Evolutionary conservation across 371 early-diverging fungal species (phyloP).

Genomic region (Circinella umbellata): DNA sequence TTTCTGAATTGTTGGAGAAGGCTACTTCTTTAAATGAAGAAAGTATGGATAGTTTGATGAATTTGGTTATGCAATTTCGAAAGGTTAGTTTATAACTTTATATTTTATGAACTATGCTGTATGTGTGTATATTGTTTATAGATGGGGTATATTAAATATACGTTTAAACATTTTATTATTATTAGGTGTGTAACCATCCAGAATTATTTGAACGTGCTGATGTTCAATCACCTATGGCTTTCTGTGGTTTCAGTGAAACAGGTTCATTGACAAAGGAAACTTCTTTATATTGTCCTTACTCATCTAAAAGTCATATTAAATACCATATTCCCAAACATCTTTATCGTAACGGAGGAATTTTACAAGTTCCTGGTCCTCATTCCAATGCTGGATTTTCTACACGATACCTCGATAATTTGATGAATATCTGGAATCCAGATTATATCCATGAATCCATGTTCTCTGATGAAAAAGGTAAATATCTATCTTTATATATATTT

Average conservation of each 20-base stretch:
- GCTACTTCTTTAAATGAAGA: constrained; percentile 67
- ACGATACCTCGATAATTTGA: constrained; percentile 53
- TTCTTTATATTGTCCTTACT: constrained; percentile 62
- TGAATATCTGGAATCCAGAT: constrained; percentile 64
- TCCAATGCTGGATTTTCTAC: constrained; percentile 58
- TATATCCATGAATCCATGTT: constrained; percentile 57
- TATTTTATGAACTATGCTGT: no score
- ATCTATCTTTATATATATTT: no score
- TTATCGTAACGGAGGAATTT: constrained; percentile 68
- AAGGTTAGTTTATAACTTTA: constrained; percentile 56
- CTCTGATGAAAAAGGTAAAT: constrained; percentile 34
- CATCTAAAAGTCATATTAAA: constrained; percentile 63
- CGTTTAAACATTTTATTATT: background rate
- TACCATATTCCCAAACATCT: constrained; percentile 71
- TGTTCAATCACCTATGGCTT: constrained; percentile 74
- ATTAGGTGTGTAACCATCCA: constrained; percentile 94
- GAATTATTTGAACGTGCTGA: constrained; percentile 97
- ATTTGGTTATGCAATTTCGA: constrained; percentile 97
- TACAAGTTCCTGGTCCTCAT: constrained; percentile 48
- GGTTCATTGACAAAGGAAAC: constrained; percentile 70
- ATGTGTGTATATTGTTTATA: no score
- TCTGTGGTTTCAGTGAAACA: constrained; percentile 64
- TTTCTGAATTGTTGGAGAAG: constrained; percentile 81
- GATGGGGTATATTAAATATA: no score
- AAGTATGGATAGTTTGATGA: constrained; percentile 85